phyloP scores from a whole-genome alignment of 1,284 basidiomycete genomes.

The Exobasidium cylindrosporum region DNA sequence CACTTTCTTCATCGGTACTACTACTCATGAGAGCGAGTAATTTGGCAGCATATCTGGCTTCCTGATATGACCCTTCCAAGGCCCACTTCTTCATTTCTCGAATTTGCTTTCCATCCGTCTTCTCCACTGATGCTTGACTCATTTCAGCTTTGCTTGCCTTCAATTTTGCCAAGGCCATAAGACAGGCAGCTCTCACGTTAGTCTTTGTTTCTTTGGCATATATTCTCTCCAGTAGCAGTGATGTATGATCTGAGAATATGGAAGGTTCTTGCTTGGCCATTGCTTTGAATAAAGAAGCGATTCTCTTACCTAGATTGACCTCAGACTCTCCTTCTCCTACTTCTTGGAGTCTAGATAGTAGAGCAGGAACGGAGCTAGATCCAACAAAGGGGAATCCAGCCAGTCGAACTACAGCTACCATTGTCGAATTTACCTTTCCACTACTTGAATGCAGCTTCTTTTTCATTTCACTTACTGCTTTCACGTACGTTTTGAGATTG shows the following conservation, averaged over 20 bases:
- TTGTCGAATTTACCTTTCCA: constrained; percentile 58
- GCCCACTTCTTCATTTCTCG: constrained; percentile 64
- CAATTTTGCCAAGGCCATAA: neutral
- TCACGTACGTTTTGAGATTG: constrained; percentile 77
- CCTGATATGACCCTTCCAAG: neutral
- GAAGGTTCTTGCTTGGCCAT: neutral
- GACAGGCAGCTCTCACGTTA: neutral
- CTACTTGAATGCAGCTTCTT: constrained; percentile 23
- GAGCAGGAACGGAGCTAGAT: constrained; percentile 74
- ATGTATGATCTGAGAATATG: neutral
- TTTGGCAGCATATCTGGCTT: constrained; percentile 81
- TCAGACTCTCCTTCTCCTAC: neutral
- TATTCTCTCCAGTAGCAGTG: neutral
- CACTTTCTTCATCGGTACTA: constrained; percentile 20
- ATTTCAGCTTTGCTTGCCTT: neutral
- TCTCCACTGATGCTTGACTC: neutral
- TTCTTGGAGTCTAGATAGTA: neutral
- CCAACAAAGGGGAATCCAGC: constrained; percentile 75
- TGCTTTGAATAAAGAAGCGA: neutral
- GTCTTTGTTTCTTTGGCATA: constrained; percentile 58
- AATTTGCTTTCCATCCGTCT: constrained; percentile 23
- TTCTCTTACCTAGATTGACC: neutral
- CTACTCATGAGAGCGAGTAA: constrained; percentile 62
- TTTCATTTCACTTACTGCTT: constrained; percentile 47
- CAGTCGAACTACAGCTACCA: constrained; percentile 65